These are phyloP conservation scores for Mycena kentingensis DNA, from an alignment of 768 basidiomycete species.

Conservation along the genomic window DNA sequence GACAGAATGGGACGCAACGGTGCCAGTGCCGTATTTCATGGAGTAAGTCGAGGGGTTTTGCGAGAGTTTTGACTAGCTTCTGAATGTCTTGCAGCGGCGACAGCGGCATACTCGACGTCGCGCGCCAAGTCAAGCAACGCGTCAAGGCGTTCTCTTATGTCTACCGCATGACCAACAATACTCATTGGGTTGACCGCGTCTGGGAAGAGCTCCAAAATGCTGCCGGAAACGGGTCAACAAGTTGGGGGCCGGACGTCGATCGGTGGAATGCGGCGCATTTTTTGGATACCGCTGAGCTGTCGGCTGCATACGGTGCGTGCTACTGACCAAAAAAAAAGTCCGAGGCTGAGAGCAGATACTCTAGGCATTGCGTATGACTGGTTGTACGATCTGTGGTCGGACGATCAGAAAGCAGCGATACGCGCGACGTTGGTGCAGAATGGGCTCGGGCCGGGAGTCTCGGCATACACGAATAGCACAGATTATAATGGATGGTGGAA, in stretches of 20 bases:
- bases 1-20: slow-evolving; percentile 60
- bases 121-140: slow-evolving; percentile 86
- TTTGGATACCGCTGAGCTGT: slow-evolving; percentile 90
- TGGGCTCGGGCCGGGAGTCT: slow-evolving; percentile 70
- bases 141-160: slow-evolving; percentile 93
- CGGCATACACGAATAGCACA: slow-evolving; percentile 46
- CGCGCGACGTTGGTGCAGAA: slow-evolving; percentile 71
- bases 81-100: slow-evolving; percentile 43
- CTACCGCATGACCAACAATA: slow-evolving; percentile 89
- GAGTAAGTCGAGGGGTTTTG: slow-evolving; percentile 45
- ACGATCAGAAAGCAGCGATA: slow-evolving; percentile 70
- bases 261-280: slow-evolving; percentile 92
- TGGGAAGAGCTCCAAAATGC: slow-evolving; percentile 86
- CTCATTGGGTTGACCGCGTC: slow-evolving; percentile 84
- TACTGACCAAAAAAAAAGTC: too few species aligned
- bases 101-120: slow-evolving; percentile 90
- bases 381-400: slow-evolving; percentile 84
- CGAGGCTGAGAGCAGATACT: too few species aligned
- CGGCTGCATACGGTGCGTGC: slow-evolving; percentile 86
- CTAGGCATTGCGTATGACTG: slow-evolving; percentile 97
- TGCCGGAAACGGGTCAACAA: slow-evolving; percentile 62
- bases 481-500: slow-evolving; percentile 76
- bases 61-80: neutral
- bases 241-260: slow-evolving; percentile 66
- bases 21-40: slow-evolving; percentile 68